Base-by-base conservation (phyloP, 306 rosid species). In the Begonia masoniana region DNA sequence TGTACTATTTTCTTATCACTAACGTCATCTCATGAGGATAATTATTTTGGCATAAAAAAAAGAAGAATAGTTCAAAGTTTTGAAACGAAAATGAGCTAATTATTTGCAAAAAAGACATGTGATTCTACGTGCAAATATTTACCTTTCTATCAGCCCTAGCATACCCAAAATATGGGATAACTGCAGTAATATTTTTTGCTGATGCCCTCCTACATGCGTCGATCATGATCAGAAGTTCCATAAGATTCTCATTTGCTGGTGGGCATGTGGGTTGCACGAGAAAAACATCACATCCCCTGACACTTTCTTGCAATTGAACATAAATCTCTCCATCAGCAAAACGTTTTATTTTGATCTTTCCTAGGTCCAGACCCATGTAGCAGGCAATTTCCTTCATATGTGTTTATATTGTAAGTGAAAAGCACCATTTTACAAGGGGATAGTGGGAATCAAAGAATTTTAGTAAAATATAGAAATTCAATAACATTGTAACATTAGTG, bases 111-210 rank as follows among this genome's bases (percentile, higher is more conserved):
- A 26, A 26, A 26, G n/a, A 26, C 0, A 26, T 1, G 4, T 26
- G 36, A 26, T 2, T 26, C 36, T 4, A 26, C 0, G 6, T 26
- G 5, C 36, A 26, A 6, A 26, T 26, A 50, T 48, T 61, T 56
- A 88, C 97, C 97, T 84, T 88, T 68, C 97, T 77, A 62, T 88
- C 97, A 75, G 97, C 95, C 79, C 97, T 84, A 46, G 97, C 97
- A 69, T 88, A 88, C 70, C 97, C 97, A 53, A 88, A 88, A 74
- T 88, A 88, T 0, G 95, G 97, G 70, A 88, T 88, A 66, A 84
- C 97, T 16, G 95, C 95, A 67, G 95, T 88, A 43, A 88, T 88
- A 56, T 79, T 84, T 76, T 88, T 88, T 55, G 97, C 95, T 6
- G 97, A 84, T 15, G 97, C 97, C 78, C 97, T 88, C 61, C 95